These are phyloP conservation scores for Clarireedia paspali DNA, from an alignment of 2,329 filamentous ascomycete species.

Conservation along the genomic window DNA sequence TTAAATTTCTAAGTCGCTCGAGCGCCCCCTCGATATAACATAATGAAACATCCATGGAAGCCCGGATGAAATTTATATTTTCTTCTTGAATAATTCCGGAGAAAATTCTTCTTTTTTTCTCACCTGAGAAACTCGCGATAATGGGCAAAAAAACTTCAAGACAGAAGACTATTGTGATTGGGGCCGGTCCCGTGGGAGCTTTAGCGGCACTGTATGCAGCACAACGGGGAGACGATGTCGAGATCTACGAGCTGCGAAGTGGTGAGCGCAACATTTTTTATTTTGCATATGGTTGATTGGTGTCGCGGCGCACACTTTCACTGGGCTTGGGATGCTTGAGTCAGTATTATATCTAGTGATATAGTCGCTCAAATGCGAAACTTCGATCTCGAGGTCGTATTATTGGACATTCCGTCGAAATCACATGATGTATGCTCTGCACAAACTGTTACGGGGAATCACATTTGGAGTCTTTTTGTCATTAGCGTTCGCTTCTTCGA, in stretches of 20 bases:
- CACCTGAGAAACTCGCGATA: background rate
- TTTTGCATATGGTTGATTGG: background rate
- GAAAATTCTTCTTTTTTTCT: background rate
- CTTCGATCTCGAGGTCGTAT: no score
- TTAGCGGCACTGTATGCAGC: constrained; percentile 90
- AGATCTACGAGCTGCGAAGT: constrained; percentile 86
- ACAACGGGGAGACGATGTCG: constrained; percentile 77
- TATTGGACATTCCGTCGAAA: no score
- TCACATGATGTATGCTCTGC: no score
- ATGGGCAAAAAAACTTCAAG: constrained; percentile 8
- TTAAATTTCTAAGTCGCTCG: background rate
- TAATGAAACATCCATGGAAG: background rate
- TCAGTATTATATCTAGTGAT: background rate
- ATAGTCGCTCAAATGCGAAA: background rate
- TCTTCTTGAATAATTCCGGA: background rate
- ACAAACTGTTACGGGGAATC: no score
- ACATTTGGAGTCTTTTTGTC: no score
- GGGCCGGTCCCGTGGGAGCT: constrained; percentile 88
- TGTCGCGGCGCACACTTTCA: background rate
- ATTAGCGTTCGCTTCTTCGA: no score
- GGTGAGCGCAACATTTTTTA: constrained; percentile 49
- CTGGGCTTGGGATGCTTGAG: background rate
- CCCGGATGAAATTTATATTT: background rate
- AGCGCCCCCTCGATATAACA: background rate
- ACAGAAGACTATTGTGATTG: constrained; percentile 64